Evolutionary conservation across 495 filamentous ascomycete species (phyloP).

Genomic region (Neurospora sp.): DNA sequence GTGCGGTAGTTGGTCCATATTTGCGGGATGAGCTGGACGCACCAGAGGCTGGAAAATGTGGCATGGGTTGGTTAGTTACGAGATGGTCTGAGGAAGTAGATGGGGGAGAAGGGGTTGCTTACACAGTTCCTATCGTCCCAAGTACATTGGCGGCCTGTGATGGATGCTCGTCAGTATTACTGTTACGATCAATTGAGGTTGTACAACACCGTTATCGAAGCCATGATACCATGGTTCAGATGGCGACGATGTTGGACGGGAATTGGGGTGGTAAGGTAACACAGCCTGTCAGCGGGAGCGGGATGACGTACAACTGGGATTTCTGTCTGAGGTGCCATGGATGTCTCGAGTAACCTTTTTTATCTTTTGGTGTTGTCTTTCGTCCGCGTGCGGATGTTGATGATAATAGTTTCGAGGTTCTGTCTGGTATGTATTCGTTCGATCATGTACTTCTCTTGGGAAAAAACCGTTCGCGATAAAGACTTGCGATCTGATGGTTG

Average conservation of each 20-base stretch:
- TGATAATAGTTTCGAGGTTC: not conserved
- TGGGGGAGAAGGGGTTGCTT: not conserved
- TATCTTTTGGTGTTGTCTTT: not conserved
- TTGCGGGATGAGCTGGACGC: conserved; percentile 38
- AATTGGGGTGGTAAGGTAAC: conserved; percentile 3
- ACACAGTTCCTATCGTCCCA: conserved; percentile 13
- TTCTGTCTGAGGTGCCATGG: conserved; percentile 34
- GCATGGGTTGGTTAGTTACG: not conserved
- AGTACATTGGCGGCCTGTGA: conserved; percentile 38
- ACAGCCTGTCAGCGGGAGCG: not conserved
- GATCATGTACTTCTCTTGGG: not conserved
- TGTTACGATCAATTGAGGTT: not conserved
- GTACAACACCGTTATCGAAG: not conserved
- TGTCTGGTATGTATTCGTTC: not conserved
- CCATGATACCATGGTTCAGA: not conserved
- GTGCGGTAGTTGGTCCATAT: conserved; percentile 64
- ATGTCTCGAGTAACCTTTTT: not conserved
- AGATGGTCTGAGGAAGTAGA: not conserved
- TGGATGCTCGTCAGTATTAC: not conserved
- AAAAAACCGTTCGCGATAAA: not conserved
- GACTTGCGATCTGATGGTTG: not conserved
- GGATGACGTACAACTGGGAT: conserved; percentile 28
- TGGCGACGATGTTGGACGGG: not conserved
- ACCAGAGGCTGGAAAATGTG: conserved; percentile 28
- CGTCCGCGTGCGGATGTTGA: not conserved